Percentiles rank a stretch among this genome's conserved stretches.
phyloP scores from a whole-genome alignment of 257 asterid species.

The Cruciata laevipes region DNA sequence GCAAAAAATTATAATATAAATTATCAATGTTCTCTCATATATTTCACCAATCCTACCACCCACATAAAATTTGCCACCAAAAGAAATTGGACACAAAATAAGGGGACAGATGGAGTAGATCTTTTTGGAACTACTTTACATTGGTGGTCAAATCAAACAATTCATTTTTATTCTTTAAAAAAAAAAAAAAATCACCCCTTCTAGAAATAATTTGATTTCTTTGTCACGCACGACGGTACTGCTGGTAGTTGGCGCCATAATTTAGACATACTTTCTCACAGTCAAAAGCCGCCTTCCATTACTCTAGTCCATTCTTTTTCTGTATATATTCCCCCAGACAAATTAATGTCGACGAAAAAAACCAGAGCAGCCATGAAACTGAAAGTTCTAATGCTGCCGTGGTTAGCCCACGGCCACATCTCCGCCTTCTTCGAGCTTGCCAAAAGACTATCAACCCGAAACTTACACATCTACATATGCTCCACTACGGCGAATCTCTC shows the following conservation, averaged over 20 bases:
- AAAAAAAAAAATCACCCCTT: background rate
- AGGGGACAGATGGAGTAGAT: no score
- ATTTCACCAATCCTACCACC: no score
- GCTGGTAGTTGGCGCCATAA: background rate
- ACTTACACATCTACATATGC: constrained; percentile 26
- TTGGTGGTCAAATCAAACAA: background rate
- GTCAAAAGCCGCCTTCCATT: background rate
- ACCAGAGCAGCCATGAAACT: background rate
- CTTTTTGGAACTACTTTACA: background rate
- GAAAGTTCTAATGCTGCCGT: constrained; percentile 14
- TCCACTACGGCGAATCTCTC: constrained; percentile 36
- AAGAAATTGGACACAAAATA: no score
- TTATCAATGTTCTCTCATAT: no score
- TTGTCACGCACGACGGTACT: background rate
- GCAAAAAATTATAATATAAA: no score
- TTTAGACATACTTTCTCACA: background rate
- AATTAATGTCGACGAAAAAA: background rate
- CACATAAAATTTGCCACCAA: no score
- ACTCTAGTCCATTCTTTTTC: no score
- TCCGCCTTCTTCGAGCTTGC: constrained; percentile 6
- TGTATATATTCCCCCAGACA: background rate
- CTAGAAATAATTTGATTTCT: background rate
- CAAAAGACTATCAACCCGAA: background rate
- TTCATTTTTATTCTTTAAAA: no score
- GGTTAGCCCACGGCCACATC: constrained; percentile 10